A percentile compares a stretch with the other conserved stretches of the same genome.
These are phyloP conservation scores for Diutina pseudorugosa DNA, from an alignment of 1,139 yeast genomes.

Conservation along the genomic window DNA sequence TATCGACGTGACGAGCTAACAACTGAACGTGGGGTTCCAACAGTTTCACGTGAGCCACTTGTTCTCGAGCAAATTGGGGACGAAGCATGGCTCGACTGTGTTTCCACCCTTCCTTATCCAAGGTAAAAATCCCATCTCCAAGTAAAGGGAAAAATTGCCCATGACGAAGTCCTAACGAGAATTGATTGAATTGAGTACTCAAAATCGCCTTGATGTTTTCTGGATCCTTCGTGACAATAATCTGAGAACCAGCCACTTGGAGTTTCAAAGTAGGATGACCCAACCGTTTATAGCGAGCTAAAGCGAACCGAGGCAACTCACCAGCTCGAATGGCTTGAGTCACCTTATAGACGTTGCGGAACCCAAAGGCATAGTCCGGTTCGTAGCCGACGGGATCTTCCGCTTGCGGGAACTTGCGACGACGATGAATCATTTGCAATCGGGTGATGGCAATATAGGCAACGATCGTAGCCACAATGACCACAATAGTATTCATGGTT, in stretches of 20 bases:
- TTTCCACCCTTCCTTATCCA: conserved; percentile 45
- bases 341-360: neutral
- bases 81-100: conserved; percentile 45
- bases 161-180: conserved; percentile 40
- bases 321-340: neutral
- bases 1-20: conserved; percentile 21
- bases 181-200: conserved; percentile 17
- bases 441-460: neutral
- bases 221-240: conserved; percentile 22
- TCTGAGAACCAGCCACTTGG: conserved; percentile 11
- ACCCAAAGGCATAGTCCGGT: neutral
- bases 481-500: neutral
- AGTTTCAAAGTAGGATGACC: neutral
- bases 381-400: neutral
- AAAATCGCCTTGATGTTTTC: conserved; percentile 20
- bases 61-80: conserved; percentile 48
- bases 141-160: conserved; percentile 28
- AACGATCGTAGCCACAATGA: neutral
- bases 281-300: neutral
- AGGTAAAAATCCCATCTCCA: conserved; percentile 48
- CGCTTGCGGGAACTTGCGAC: neutral
- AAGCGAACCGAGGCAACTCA: neutral
- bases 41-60: conserved; percentile 35
- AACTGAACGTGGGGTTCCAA: conserved; percentile 36
- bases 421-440: neutral